Base-by-base conservation (phyloP, 495 filamentous ascomycete species). In the Cercophora scortea region DNA sequence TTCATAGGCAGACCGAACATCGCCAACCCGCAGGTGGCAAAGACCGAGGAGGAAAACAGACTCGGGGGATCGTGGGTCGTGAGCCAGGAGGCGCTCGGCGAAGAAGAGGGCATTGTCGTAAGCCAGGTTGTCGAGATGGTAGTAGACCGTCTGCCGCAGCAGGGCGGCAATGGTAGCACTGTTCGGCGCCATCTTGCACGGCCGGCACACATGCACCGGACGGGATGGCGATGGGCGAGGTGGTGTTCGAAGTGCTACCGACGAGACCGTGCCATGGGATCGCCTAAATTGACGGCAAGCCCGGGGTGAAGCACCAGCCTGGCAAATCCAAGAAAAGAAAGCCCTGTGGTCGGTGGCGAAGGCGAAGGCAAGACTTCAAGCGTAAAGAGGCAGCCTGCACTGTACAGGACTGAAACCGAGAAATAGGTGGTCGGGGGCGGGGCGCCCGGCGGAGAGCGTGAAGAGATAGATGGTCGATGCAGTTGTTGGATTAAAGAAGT, bases 61-160 rank as follows among this genome's bases (percentile, higher is more conserved):
- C 67, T 98, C 93, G 42, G 80, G 77, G 34, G 82, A 83, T 50
- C 85, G 81, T 15, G 81, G 82, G 54, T 97, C 93, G 59, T 89
- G 83, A 35, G 90, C 91, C 45, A 83, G 77, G 6, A 97, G 78
- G 45, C 93, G 84, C 47, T 89, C 88, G 45, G 93, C 86, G 40
- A 95, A 84, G 70, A 97, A 97, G 32, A 95, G 81, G 47, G 93
- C 93, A 59, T 93, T 96, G 34, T 87, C 79, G 57, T 86, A 76
- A 32, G 91, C 78, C 59, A 91, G 85, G 59, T 92, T 94, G 70
- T 98, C 93, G 65, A 98, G 81, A 63, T 95, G 84, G 70, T 97
- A 95, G 69, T 90, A 87, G 54, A 97, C 83, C 48, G 89, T 77
- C 62, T 93, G 87, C 63, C 86, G 80, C 58, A 97, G 74, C 69